phyloP scores from a whole-genome alignment of 2,329 filamentous ascomycete species.

The Colletotrichum sp. region DNA sequence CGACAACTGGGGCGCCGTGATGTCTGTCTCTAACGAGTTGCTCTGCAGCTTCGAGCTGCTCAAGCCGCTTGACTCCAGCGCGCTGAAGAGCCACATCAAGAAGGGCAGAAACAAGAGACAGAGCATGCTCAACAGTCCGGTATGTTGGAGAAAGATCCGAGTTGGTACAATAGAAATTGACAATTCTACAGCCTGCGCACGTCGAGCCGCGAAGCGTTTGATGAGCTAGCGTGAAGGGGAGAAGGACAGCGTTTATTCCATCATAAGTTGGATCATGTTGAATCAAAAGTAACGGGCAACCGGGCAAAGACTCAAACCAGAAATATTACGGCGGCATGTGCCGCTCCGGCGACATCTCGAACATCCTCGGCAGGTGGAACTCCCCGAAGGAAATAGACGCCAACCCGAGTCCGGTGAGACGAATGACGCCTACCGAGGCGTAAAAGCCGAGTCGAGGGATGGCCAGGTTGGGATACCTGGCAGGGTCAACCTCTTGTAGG shows the following conservation, averaged over 20 bases:
- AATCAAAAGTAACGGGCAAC: conserved; percentile 18
- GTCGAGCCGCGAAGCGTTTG: conserved; percentile 63
- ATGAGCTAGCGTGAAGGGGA: conserved; percentile 7
- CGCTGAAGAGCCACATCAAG: conserved; percentile 98
- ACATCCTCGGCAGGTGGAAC: conserved; percentile 26
- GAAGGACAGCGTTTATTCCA: conserved; percentile 9
- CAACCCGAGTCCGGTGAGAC: conserved; percentile 11
- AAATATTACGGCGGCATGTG: neutral
- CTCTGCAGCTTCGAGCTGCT: conserved; percentile 97
- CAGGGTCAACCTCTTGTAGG: conserved; percentile 18
- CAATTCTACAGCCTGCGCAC: conserved; percentile 50
- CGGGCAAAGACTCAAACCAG: conserved; percentile 3
- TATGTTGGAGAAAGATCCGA: conserved; percentile 54
- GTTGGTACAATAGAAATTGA: conserved; percentile 2
- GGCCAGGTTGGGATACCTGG: conserved; percentile 24
- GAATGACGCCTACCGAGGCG: conserved; percentile 12
- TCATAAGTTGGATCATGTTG: conserved; percentile 6
- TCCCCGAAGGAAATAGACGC: conserved; percentile 21
- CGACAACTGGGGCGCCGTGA: conserved; percentile 98
- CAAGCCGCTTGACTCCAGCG: conserved; percentile 94
- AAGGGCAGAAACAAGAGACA: conserved; percentile 95
- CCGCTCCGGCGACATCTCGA: conserved; percentile 14
- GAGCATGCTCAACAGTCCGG: conserved; percentile 94
- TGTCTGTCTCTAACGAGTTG: conserved; percentile 93
- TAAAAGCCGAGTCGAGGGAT: conserved; percentile 21